Conservation (phyloP, 2,329 filamentous ascomycete species). For the Chaetoscypha palmicola region DNA sequence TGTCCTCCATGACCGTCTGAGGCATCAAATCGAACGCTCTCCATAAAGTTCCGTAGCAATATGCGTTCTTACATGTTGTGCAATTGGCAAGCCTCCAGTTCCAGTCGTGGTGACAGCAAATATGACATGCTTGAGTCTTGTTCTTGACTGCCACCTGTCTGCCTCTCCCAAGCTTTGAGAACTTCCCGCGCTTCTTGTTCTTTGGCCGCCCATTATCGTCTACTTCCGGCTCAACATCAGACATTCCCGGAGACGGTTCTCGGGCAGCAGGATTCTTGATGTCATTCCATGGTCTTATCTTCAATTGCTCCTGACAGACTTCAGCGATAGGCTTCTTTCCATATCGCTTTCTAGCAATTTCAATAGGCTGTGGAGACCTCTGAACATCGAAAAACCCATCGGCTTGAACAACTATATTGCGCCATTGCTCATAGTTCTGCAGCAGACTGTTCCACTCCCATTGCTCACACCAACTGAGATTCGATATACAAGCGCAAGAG, state of each 20-base stretch:
- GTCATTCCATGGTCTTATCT: constrained; percentile 73
- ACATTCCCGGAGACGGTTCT: constrained; percentile 33
- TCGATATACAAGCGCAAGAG: constrained; percentile 82
- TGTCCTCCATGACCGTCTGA: constrained; percentile 69
- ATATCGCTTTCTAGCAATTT: constrained; percentile 58
- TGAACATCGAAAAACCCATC: constrained; percentile 60
- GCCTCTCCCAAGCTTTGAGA: constrained; percentile 27
- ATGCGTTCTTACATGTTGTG: constrained; percentile 65
- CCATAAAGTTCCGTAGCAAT: constrained; percentile 91
- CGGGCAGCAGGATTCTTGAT: constrained; percentile 41
- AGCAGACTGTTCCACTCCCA: constrained; percentile 77
- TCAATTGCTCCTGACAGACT: constrained; percentile 87
- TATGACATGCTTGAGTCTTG: constrained; percentile 62
- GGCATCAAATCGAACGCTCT: constrained; percentile 88
- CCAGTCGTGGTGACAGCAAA: constrained; percentile 73
- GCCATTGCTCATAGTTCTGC: constrained; percentile 75
- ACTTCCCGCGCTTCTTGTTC: constrained; percentile 54
- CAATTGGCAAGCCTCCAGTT: constrained; percentile 82
- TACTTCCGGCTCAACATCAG: constrained; percentile 48
- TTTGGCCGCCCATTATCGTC: constrained; percentile 56
- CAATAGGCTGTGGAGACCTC: constrained; percentile 61
- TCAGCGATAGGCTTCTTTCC: constrained; percentile 79
- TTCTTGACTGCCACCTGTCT: constrained; percentile 40
- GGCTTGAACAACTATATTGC: constrained; percentile 67
- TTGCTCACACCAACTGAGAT: constrained; percentile 85